Base-by-base conservation (phyloP, 2,329 filamentous ascomycete species). In the Arthroderma uncinatum region DNA sequence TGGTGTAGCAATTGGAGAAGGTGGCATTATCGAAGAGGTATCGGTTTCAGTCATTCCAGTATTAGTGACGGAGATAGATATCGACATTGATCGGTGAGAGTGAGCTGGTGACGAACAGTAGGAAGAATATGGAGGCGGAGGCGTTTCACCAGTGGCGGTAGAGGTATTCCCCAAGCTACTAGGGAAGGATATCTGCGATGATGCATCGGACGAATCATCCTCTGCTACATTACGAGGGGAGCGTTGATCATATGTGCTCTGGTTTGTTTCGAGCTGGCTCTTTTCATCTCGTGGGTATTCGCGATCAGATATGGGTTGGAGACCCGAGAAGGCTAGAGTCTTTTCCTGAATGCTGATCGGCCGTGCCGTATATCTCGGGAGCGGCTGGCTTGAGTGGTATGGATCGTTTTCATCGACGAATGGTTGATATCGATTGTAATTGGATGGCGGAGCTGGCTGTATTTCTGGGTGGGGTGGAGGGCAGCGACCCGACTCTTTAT, bases 161-260 rank as follows among this genome's bases (percentile, higher is more conserved):
- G 72, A 74, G 2, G 72, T 74, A 57, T 74, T 73, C 5, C 72
- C 72, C 60, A 72, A 73, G 54, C 71, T 74, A 61, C 72, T 74
- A 1, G 71, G 71, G 55, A 72, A 71, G 8, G 72, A 74, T 53
- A 73, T 64, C 9, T 69, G 66, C 2, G 72, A 74, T 19, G 72
- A 73, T 39, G 64, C 66, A 59, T 74, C 72, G 2, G 70, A 70
- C 0, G 68, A 65, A 33, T 65, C 61, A 40, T 70, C 69, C 21
- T 70, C 66, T 19, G 53, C 33, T 1, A 7, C 12, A 28, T 53
- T 54, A 14, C 25, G 56, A 16, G 50, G 55, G 33, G 54, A 44
- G n/a, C 55, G 44, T 34, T 54, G 37, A 39, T 57, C 2, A 64
- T 61, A 58, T 68, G 66, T 7, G 28, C 19, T 28, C 10, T 52